Evolutionary conservation across 495 filamentous ascomycete genomes (phyloP).

Genomic region (Corynascus novoguineensis): DNA sequence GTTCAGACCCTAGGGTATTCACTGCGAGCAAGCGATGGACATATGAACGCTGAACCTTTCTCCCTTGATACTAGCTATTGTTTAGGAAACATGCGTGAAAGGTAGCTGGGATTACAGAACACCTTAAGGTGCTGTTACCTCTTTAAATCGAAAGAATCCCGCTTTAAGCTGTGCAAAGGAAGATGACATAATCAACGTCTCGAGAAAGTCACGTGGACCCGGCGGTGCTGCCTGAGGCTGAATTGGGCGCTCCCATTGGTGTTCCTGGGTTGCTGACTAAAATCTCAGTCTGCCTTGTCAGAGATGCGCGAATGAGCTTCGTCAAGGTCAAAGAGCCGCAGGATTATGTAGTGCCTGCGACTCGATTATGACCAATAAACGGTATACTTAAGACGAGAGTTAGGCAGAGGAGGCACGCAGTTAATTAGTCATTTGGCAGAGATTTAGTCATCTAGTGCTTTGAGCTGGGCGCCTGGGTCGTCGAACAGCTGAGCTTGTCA

Average conservation of each 20-base stretch:
- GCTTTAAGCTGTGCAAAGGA: background rate
- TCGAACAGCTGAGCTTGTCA: background rate
- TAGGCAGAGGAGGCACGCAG: too few species aligned
- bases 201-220: constrained; percentile 14
- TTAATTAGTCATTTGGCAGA: background rate
- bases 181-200: background rate
- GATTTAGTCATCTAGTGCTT: constrained; percentile 2
- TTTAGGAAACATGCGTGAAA: too few species aligned
- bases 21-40: too few species aligned
- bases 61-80: too few species aligned
- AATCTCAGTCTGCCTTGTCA: constrained; percentile 25
- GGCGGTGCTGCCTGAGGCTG: constrained; percentile 14
- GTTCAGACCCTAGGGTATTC: too few species aligned
- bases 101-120: too few species aligned
- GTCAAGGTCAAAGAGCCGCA: background rate
- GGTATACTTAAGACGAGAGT: too few species aligned
- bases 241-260: constrained; percentile 23
- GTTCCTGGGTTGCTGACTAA: constrained; percentile 13
- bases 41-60: too few species aligned
- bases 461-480: background rate
- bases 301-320: background rate
- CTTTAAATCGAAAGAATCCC: background rate
- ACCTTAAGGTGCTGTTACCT: too few species aligned
- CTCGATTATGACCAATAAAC: too few species aligned
- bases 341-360: too few species aligned